Evolutionary conservation across 257 asterid genomes (phyloP).

Genomic region (Oldenlandia corymbosa): DNA sequence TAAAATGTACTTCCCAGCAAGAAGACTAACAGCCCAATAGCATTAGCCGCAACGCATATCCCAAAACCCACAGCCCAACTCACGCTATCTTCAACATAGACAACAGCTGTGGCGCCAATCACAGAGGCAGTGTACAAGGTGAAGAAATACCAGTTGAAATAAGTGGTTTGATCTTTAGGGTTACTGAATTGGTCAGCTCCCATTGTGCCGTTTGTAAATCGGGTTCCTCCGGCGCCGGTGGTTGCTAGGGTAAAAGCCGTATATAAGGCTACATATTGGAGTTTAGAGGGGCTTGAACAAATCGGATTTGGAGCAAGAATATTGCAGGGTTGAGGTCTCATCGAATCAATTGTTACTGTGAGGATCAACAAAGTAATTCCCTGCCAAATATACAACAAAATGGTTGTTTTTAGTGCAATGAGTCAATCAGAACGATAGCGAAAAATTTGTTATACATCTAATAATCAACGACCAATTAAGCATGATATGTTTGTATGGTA

Average conservation of each 20-base stretch:
- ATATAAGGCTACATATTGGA: slow-evolving; percentile 31
- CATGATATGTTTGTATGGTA: too few relatives aligned
- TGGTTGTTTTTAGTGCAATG: too few relatives aligned
- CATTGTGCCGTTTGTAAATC: slow-evolving; percentile 37
- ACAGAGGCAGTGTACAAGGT: slow-evolving; percentile 19
- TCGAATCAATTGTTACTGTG: slow-evolving; percentile 26
- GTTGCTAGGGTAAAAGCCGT: slow-evolving; percentile 27
- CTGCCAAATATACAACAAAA: slow-evolving; percentile 25
- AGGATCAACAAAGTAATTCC: slow-evolving; percentile 34
- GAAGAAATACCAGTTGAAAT: slow-evolving; percentile 43
- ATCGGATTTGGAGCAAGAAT: slow-evolving; percentile 2
- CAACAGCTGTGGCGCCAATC: slow-evolving; percentile 29
- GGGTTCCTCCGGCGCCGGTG: slow-evolving; percentile 32
- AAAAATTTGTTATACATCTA: too few relatives aligned
- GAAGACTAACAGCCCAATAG: slow-evolving; percentile 29
- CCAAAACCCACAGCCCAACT: slow-evolving; percentile 44
- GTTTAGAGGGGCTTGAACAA: slow-evolving; percentile 23
- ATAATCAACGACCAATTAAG: too few relatives aligned
- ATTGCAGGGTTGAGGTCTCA: slow-evolving; percentile 33
- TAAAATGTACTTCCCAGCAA: slow-evolving; percentile 32
- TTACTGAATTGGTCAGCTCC: slow-evolving; percentile 44
- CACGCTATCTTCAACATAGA: slow-evolving; percentile 39
- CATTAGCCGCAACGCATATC: slow-evolving; percentile 16
- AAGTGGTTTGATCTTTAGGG: slow-evolving; percentile 27
- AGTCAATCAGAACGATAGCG: not conserved